Evolutionary conservation across 495 filamentous ascomycete genomes (phyloP), one percentile per base, ranked within the genome.

Genomic region (Aspergillus kassunensis): DNA sequence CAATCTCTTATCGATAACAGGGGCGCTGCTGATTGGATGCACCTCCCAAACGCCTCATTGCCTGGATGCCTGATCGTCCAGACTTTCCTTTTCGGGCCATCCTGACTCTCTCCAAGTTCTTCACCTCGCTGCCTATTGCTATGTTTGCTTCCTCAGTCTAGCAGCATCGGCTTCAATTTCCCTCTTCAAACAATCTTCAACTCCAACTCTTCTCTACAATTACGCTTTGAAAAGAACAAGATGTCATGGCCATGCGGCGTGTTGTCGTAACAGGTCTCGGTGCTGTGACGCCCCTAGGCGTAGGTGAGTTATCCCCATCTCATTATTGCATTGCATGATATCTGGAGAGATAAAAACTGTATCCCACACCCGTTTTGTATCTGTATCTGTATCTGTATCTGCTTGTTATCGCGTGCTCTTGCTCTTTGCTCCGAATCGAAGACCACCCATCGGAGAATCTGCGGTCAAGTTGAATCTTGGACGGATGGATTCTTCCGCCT

Each of bases 251-350:
- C 59, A 93, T 96, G 92, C 86, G 91, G 70, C 85, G 89, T 58
- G 93, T 97, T 59, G 93, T 97, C 60, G 86, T 97, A 59, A 97
- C 93, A 39, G 93, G 93, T 63, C 77, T 98, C 44, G 93, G 93
- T 35, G 89, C 90, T 59, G 83, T 98, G 46, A 95, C 93, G 45
- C 93, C 93, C 40, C 77, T 98, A 18, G 92, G 88, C 47, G 81
- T 96, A 33, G 91, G 85, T 87, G 54, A 61, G 73, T 66, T 11
- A 35, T 25, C 30, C 13, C 37, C 24, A 33, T 48, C 27, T 42
- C 1, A 10, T 19, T 35, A 34, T 39, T 13, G n/a, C n/a, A n/a
- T n/a, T n/a, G n/a, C n/a, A n/a, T n/a, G n/a, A n/a, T n/a, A n/a
- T n/a, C n/a, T n/a, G n/a, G n/a, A n/a, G n/a, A n/a, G n/a, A n/a